Percentiles rank a stretch among this genome's conserved stretches.
These are phyloP conservation scores for Ceraceosorus guamensis DNA, from an alignment of 1,284 basidiomycete species.

Conservation along the genomic window DNA sequence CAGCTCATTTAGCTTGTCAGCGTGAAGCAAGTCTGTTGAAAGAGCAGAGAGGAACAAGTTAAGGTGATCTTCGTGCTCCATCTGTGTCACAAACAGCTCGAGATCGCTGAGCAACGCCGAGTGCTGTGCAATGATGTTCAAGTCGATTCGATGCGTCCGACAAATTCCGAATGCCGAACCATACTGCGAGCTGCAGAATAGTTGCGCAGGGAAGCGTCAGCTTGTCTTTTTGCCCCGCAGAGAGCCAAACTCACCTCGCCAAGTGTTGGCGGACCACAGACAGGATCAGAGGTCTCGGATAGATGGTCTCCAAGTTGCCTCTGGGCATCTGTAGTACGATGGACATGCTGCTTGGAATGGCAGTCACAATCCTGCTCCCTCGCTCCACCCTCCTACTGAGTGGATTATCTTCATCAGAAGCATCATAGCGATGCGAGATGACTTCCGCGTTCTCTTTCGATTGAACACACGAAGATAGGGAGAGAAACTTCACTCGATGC, in stretches of 20 bases:
- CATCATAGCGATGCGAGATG: too few species aligned
- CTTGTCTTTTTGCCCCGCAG: too few species aligned
- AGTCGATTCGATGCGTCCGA: conserved; percentile 84
- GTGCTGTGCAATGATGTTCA: conserved; percentile 79
- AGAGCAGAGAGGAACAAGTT: conserved; percentile 84
- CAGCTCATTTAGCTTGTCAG: conserved; percentile 59
- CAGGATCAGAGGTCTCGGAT: conserved; percentile 83
- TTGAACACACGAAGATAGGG: conserved; percentile 51
- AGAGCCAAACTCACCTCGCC: too few species aligned
- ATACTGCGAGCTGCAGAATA: conserved; percentile 57
- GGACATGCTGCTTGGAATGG: conserved; percentile 59
- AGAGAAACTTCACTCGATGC: conserved; percentile 73
- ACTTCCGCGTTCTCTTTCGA: background rate
- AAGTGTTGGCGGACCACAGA: conserved; percentile 50
- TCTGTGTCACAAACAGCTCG: conserved; percentile 66
- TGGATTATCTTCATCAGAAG: conserved; percentile 2
- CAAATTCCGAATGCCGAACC: conserved; percentile 81
- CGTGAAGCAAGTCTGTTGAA: conserved; percentile 47
- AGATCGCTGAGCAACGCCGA: conserved; percentile 59
- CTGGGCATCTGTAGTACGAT: conserved; percentile 87
- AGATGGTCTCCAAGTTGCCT: conserved; percentile 92
- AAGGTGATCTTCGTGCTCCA: conserved; percentile 81
- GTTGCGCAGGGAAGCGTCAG: too few species aligned
- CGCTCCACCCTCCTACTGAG: conserved; percentile 42
- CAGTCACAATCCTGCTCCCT: conserved; percentile 40